Conservation (phyloP, 75 land plant species). For the Selaginella tamariscina region DNA sequence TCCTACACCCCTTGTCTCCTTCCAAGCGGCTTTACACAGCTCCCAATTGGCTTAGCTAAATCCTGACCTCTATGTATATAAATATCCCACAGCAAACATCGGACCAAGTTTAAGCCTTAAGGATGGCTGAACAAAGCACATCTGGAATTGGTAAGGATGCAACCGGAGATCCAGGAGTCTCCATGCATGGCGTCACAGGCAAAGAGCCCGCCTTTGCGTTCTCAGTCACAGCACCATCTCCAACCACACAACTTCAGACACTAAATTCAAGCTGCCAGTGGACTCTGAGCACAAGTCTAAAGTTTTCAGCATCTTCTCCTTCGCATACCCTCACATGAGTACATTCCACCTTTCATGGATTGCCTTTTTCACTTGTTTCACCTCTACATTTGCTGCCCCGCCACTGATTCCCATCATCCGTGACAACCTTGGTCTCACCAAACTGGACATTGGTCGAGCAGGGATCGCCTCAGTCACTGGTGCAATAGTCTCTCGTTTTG, state of each 20-base stretch:
- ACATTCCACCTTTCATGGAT: conserved; percentile 83
- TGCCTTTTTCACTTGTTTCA: conserved; percentile 66
- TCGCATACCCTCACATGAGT: conserved; percentile 48
- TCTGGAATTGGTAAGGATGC: conserved; percentile 14
- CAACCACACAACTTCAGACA: background rate
- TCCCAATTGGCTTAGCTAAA: too few relatives aligned
- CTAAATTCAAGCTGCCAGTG: conserved; percentile 11
- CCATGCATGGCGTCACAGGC: conserved; percentile 21
- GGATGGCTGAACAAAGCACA: conserved; percentile 19
- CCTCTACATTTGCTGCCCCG: conserved; percentile 59
- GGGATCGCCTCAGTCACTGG: conserved; percentile 75
- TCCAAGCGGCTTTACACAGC: too few relatives aligned
- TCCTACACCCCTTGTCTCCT: too few relatives aligned
- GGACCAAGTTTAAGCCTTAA: too few relatives aligned
- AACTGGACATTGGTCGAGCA: conserved; percentile 49
- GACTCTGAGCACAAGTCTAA: background rate
- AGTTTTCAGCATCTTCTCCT: conserved; percentile 6
- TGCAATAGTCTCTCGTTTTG: conserved; percentile 43
- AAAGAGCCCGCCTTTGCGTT: background rate
- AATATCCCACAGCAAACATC: too few relatives aligned
- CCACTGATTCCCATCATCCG: conserved; percentile 53
- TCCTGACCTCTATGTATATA: too few relatives aligned
- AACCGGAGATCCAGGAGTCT: conserved; percentile 18
- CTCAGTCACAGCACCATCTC: background rate
- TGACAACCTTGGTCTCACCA: conserved; percentile 32